Base-by-base conservation (phyloP, 129 eudicot genomes). In the Deinandra increscens region DNA sequence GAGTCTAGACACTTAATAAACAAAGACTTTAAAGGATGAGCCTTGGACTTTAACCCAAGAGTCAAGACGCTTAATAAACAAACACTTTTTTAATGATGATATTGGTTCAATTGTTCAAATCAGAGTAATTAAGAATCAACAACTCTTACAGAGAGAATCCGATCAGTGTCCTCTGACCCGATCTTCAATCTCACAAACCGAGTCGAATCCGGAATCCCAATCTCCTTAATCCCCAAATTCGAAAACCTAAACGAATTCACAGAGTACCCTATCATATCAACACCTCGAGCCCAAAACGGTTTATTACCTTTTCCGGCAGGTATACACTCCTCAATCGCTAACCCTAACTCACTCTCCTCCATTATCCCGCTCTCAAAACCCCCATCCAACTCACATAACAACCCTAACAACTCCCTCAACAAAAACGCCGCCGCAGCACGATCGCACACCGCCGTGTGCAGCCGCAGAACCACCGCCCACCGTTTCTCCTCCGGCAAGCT, bases 211-310 rank as follows among this genome's bases (percentile, higher is more conserved):
- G 89, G 84, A 60, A 64, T 78, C 7, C 43, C 86, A 4, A 68
- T 4, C 10, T 70, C 83, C 67, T 49, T 69, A 49, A 92, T 86
- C 0, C 61, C 77, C 80, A 92, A 48, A 81, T 88, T 85, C 0
- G 89, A 54, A 73, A 92, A 68, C 76, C 98, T 64, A 19, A 92
- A 81, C 1, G 96, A 88, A 81, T 88, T 92, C 67, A 92, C 74
- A 3, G 96, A 84, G 70, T 92, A 92, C 7, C 98, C 98, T 18
- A 92, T 81, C 95, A 92, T 81, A 23, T 92, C 86, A 44, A 80
- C 81, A 18, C 98, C 98, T 22, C 95, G 85, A 10, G 87, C 84
- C 96, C 98, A 92, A 37, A 92, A 86, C 18, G 95, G 94, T 79
- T 92, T 92, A 65, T 58, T 75, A 8, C 73, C 84, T 56, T 86